A percentile compares a stretch with the other conserved stretches of the same genome.
Evolutionary conservation across 2,329 filamentous ascomycete species (phyloP).

Genomic region (Microcyclospora tardicrescens): DNA sequence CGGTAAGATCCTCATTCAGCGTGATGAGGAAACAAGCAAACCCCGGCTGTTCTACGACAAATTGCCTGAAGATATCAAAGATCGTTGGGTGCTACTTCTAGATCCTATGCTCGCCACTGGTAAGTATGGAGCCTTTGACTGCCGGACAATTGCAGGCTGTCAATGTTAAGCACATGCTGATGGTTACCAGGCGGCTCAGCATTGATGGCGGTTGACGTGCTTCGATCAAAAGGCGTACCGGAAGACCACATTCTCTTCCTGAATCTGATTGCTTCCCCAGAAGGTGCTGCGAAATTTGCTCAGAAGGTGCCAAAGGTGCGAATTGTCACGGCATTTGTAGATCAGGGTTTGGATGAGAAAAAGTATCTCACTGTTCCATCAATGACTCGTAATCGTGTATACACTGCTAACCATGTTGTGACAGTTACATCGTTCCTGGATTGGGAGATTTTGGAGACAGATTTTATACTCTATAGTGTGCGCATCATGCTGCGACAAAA

Average conservation of each 20-base stretch:
- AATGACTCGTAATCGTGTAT: conserved; percentile 1
- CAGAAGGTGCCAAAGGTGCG: conserved; percentile 77
- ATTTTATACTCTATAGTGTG: conserved; percentile 71
- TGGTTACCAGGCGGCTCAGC: conserved; percentile 64
- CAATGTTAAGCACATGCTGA: conserved; percentile 1
- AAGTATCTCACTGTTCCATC: conserved; percentile 48
- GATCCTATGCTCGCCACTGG: conserved; percentile 99
- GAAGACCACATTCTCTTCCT: conserved; percentile 93
- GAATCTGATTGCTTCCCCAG: conserved; percentile 93
- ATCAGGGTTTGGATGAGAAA: conserved; percentile 92
- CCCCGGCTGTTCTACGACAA: conserved; percentile 98
- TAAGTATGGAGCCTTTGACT: conserved; percentile 28
- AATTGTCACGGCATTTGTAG: conserved; percentile 91
- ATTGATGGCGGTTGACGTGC: conserved; percentile 89
- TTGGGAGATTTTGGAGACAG: conserved; percentile 91
- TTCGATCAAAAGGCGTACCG: conserved; percentile 79
- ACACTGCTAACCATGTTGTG: conserved; percentile 19
- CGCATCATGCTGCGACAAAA: not conserved
- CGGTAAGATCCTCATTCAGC: conserved; percentile 94
- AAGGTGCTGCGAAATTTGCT: conserved; percentile 81
- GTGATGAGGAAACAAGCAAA: conserved; percentile 85
- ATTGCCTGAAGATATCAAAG: conserved; percentile 81
- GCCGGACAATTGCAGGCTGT: not conserved
- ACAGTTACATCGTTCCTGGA: conserved; percentile 86
- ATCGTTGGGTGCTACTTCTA: conserved; percentile 83